A percentile compares a stretch with the other conserved stretches of the same genome.
phyloP scores from a whole-genome alignment of 208 protist species.

The Crithidia expoeki region DNA sequence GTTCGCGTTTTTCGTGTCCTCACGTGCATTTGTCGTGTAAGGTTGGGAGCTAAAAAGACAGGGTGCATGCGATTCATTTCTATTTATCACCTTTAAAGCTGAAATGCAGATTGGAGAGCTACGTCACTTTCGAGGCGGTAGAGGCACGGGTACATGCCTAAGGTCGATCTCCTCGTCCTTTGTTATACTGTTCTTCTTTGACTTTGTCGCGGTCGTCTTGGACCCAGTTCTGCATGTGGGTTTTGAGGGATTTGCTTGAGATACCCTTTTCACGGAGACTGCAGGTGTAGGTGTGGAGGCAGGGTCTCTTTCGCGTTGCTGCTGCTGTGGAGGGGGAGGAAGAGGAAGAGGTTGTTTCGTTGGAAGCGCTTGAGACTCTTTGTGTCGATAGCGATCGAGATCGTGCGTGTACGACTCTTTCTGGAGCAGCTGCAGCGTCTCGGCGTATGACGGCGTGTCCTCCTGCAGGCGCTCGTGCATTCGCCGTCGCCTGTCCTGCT shows the following conservation, averaged over 20 bases:
- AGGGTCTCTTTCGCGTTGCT: neutral
- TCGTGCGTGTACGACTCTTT: constrained; percentile 44
- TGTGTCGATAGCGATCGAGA: constrained; percentile 46
- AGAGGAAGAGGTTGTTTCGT: neutral
- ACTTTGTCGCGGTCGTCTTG: neutral
- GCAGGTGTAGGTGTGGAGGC: neutral
- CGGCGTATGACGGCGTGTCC: constrained; percentile 49
- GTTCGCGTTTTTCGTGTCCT: no score
- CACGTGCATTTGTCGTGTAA: no score
- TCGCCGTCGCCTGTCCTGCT: constrained; percentile 50
- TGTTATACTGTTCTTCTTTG: neutral
- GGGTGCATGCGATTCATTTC: no score
- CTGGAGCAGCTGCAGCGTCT: constrained; percentile 53
- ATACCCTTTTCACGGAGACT: neutral
- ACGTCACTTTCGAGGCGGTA: no score
- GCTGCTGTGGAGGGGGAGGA: neutral
- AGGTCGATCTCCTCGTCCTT: no score
- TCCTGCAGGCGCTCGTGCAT: constrained; percentile 36
- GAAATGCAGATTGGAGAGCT: no score
- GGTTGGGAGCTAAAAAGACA: no score
- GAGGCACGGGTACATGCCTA: no score
- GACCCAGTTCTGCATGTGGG: neutral
- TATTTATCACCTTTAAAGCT: no score
- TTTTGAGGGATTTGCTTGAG: neutral
- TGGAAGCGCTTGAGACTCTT: neutral